These are phyloP conservation scores for Aschersonia sp. DNA, from an alignment of 2,329 filamentous ascomycete species.

Conservation along the genomic window DNA sequence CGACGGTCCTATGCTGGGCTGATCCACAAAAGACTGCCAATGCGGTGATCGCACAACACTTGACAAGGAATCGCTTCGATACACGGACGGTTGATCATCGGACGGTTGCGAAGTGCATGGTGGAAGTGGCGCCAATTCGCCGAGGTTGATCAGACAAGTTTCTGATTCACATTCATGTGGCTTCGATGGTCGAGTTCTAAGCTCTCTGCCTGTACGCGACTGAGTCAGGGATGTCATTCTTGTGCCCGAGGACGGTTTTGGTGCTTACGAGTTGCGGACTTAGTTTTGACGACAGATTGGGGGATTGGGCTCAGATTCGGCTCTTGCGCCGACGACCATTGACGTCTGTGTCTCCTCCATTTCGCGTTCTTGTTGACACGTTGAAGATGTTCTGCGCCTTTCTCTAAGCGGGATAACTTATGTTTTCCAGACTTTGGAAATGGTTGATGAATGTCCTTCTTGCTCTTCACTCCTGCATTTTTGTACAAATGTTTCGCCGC, in stretches of 20 bases:
- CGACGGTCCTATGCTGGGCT: conserved; percentile 7
- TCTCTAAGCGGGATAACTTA: conserved; percentile 27
- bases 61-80: conserved; percentile 11
- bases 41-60: conserved; percentile 19
- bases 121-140: not conserved
- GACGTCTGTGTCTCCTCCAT: conserved; percentile 29
- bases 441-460: conserved; percentile 25
- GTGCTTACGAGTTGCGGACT: conserved; percentile 11
- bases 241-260: too few relatives aligned
- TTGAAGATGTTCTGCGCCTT: conserved; percentile 22
- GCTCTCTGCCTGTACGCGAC: not conserved
- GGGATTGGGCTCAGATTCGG: conserved; percentile 34
- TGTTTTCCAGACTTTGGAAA: conserved; percentile 16
- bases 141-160: conserved; percentile 1
- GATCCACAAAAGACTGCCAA: conserved; percentile 9
- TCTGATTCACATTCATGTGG: not conserved
- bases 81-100: not conserved
- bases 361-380: conserved; percentile 17
- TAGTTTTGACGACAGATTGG: conserved; percentile 21
- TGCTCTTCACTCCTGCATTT: conserved; percentile 27
- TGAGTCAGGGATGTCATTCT: not conserved
- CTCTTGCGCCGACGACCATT: conserved; percentile 37
- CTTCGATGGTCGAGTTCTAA: not conserved
- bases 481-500: conserved; percentile 19
- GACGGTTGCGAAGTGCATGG: not conserved